A percentile compares a stretch with the other conserved stretches of the same genome.
phyloP scores from a whole-genome alignment of 176 grass and related monocot genomes.

The Oryza longistaminata region DNA sequence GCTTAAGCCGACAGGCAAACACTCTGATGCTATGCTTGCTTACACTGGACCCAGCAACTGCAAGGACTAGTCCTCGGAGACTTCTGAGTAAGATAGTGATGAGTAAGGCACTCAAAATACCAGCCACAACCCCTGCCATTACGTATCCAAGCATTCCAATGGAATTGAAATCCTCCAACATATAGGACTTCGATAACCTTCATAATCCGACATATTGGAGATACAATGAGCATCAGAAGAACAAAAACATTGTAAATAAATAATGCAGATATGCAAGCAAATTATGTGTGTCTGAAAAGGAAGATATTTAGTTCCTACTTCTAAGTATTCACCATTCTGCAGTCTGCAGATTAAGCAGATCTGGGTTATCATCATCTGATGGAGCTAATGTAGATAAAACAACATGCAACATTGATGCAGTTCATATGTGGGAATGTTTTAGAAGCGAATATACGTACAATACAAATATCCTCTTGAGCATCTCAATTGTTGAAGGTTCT shows the following conservation, averaged over 20 bases:
- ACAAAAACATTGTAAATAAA: neutral
- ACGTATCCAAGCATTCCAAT: slow-evolving; percentile 35
- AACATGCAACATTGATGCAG: neutral
- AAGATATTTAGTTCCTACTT: neutral
- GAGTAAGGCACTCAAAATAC: slow-evolving; percentile 57
- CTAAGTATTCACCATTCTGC: neutral
- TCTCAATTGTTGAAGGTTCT: slow-evolving; percentile 67
- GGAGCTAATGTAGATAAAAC: neutral
- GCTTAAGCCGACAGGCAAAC: slow-evolving; percentile 40
- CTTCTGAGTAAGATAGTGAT: slow-evolving; percentile 37
- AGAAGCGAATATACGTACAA: slow-evolving; percentile 60
- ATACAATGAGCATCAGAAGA: neutral
- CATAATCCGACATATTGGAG: neutral
- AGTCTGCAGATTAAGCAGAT: slow-evolving; percentile 13
- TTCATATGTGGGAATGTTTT: neutral
- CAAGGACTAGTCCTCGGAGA: slow-evolving; percentile 49
- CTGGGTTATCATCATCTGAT: slow-evolving; percentile 6
- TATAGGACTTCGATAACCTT: slow-evolving; percentile 58
- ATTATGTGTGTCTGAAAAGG: neutral
- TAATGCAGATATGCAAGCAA: neutral
- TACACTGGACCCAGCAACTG: slow-evolving; percentile 23
- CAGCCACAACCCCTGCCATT: slow-evolving; percentile 49
- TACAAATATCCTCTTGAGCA: slow-evolving; percentile 78
- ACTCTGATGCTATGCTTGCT: slow-evolving; percentile 48
- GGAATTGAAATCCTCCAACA: slow-evolving; percentile 42